These are phyloP conservation scores for Rubia tinctorum DNA, from an alignment of 305 asterid species.

Conservation along the genomic window DNA sequence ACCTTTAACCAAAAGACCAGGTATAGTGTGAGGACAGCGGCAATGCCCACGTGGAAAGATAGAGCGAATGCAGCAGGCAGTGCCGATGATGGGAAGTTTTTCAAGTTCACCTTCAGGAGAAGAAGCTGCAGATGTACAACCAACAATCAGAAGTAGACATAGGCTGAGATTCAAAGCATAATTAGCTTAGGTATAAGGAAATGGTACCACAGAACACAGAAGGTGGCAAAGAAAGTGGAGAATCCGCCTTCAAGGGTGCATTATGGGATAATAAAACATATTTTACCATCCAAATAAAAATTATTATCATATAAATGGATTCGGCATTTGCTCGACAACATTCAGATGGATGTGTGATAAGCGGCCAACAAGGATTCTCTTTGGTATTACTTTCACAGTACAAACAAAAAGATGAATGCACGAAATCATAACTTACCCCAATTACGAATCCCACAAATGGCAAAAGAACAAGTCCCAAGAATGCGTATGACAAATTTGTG, in stretches of 20 bases:
- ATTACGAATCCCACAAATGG: conserved; percentile 79
- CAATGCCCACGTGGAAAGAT: conserved; percentile 85
- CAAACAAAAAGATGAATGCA: conserved; percentile 9
- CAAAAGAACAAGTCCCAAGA: conserved; percentile 73
- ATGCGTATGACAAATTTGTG: conserved; percentile 65
- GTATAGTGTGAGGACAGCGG: conserved; percentile 74
- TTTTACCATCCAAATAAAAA: neutral
- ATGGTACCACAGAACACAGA: neutral
- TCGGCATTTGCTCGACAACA: too few species aligned
- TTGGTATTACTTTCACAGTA: neutral
- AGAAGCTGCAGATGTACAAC: conserved; percentile 49
- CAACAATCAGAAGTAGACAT: neutral
- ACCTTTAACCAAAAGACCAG: conserved; percentile 92
- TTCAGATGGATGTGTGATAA: too few species aligned
- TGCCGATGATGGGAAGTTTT: conserved; percentile 66
- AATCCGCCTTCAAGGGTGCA: neutral
- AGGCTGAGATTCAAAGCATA: neutral
- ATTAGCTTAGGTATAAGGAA: neutral
- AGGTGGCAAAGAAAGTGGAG: neutral
- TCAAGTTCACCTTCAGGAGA: conserved; percentile 69
- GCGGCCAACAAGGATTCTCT: neutral
- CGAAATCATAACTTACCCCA: conserved; percentile 51
- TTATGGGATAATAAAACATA: neutral
- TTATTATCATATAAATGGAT: neutral
- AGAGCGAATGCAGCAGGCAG: conserved; percentile 70